Percentiles rank a stretch among this genome's conserved stretches.
phyloP scores from a whole-genome alignment of 2,329 filamentous ascomycete species.

The Calonectria hongkongensis region DNA sequence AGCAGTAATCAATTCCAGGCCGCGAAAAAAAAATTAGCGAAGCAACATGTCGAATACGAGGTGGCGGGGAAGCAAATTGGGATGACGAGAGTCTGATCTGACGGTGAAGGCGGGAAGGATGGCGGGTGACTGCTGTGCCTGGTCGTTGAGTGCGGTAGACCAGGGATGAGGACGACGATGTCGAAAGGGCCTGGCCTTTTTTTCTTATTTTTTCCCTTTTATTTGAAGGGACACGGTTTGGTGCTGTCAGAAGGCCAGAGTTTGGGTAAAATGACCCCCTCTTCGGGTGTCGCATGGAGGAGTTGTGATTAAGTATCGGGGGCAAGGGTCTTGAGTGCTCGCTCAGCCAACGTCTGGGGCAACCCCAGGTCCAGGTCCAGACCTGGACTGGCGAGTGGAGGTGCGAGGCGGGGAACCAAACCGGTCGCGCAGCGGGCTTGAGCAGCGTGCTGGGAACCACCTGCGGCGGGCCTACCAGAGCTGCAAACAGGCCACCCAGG shows the following conservation, averaged over 20 bases:
- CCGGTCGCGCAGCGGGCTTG: constrained; percentile 42
- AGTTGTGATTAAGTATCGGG: constrained; percentile 55
- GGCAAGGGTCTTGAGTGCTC: constrained; percentile 45
- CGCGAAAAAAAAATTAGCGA: constrained; percentile 42
- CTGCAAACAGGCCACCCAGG: constrained; percentile 39
- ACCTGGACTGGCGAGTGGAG: constrained; percentile 38
- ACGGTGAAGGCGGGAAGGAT: constrained; percentile 24
- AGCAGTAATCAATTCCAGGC: constrained; percentile 34
- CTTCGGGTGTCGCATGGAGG: constrained; percentile 49
- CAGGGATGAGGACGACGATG: not conserved
- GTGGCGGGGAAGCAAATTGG: constrained; percentile 35
- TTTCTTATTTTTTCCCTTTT: not conserved
- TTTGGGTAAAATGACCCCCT: constrained; percentile 33
- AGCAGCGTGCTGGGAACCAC: constrained; percentile 46
- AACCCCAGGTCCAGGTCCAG: constrained; percentile 46
- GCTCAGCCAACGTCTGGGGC: constrained; percentile 40
- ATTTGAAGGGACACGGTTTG: constrained; percentile 27
- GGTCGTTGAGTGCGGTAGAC: not conserved
- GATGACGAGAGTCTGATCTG: constrained; percentile 43
- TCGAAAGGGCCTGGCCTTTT: not conserved
- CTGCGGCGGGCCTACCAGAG: constrained; percentile 46
- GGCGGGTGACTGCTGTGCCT: not conserved
- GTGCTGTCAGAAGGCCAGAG: constrained; percentile 24
- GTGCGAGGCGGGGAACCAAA: constrained; percentile 52
- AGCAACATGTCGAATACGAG: constrained; percentile 47